phyloP scores from a whole-genome alignment of 2,329 filamentous ascomycete genomes.

The Aureobasidium vineae region DNA sequence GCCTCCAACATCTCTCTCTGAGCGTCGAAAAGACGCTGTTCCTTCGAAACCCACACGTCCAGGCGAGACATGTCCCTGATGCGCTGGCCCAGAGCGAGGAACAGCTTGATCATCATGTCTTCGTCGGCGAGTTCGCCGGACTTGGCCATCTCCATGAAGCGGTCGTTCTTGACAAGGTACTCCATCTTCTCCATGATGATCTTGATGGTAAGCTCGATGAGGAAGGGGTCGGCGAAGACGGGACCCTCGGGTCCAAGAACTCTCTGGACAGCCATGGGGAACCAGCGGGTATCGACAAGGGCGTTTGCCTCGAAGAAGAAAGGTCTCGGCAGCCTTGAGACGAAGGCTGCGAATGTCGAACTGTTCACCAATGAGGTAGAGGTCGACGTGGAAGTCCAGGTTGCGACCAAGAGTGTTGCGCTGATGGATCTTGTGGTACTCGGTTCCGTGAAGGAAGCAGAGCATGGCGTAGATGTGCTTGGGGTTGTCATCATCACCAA shows the following conservation, averaged over 20 bases:
- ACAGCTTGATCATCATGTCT: background rate
- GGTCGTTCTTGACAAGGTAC: background rate
- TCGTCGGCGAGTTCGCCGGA: background rate
- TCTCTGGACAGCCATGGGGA: background rate
- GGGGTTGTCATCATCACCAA: background rate
- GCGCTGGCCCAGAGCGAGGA: background rate
- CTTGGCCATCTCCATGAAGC: background rate
- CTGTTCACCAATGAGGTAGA: slow-evolving; percentile 18
- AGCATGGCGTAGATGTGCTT: slow-evolving; percentile 14
- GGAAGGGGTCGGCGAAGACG: background rate
- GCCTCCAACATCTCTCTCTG: background rate
- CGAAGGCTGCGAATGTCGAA: background rate
- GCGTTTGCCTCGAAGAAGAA: background rate
- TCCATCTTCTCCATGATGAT: background rate
- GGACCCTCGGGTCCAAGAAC: background rate
- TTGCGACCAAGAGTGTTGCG: background rate
- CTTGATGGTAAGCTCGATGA: background rate
- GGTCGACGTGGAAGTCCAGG: slow-evolving; percentile 18
- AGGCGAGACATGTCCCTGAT: background rate
- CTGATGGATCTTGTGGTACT: background rate
- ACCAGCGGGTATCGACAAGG: background rate
- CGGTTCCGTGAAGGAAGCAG: slow-evolving; percentile 5
- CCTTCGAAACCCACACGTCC: background rate
- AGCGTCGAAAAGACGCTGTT: background rate
- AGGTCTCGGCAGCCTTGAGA: background rate